Evolutionary conservation across 345 rosid species (phyloP).

Genomic region (Alliaria petiolata): DNA sequence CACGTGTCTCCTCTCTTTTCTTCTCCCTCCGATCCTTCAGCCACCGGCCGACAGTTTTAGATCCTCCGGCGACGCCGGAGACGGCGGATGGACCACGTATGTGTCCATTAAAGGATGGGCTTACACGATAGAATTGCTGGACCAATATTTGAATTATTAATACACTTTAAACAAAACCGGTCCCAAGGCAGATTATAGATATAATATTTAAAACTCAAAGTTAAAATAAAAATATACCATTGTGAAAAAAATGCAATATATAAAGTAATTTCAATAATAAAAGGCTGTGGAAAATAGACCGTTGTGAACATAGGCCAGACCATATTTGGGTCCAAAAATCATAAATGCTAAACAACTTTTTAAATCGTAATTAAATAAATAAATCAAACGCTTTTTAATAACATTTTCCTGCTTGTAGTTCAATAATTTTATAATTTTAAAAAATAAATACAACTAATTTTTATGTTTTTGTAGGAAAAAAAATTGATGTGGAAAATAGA

Average conservation of each 20-base stretch:
- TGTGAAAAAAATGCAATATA: neutral
- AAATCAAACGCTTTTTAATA: neutral
- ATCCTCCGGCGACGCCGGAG: conserved; percentile 38
- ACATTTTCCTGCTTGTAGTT: neutral
- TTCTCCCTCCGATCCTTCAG: conserved; percentile 74
- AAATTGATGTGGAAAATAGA: neutral
- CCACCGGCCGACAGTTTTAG: conserved; percentile 85
- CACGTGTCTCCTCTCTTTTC: conserved; percentile 74
- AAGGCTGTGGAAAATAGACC: neutral
- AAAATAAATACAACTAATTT: neutral
- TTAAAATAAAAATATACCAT: neutral
- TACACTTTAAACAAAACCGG: neutral
- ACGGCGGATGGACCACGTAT: conserved; percentile 25
- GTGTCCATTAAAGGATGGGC: conserved; percentile 27
- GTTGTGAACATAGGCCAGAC: conserved; percentile 15
- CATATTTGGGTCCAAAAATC: conserved; percentile 15
- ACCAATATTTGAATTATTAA: neutral
- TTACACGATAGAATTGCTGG: conserved; percentile 65
- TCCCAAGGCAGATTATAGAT: neutral
- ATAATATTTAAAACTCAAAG: neutral
- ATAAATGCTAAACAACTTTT: conserved; percentile 3
- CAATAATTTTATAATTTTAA: too few relatives aligned
- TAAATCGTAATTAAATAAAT: neutral
- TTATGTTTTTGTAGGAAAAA: neutral
- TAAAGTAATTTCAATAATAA: neutral